Conservation (phyloP, 805 yeast species). For the Metschnikowia lochheadii region DNA sequence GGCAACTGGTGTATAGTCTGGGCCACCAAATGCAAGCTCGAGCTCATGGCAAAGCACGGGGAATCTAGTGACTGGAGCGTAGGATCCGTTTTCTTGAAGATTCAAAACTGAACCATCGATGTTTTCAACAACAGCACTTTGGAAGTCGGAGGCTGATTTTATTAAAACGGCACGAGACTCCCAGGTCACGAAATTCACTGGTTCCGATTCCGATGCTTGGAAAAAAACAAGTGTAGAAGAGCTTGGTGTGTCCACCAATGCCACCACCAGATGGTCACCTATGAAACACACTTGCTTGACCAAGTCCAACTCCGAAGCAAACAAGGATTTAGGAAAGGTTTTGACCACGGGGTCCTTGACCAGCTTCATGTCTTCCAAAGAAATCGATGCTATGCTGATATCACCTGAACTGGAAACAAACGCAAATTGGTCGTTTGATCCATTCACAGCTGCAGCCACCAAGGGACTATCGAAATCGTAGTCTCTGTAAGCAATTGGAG, state of each 20-base stretch:
- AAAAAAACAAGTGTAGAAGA: constrained; percentile 50
- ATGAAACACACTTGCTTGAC: constrained; percentile 64
- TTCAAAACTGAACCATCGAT: constrained; percentile 57
- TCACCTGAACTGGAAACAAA: constrained; percentile 45
- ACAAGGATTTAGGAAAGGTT: constrained; percentile 23
- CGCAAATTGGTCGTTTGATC: constrained; percentile 56
- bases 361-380: constrained; percentile 44
- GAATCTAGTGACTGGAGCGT: constrained; percentile 44
- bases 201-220: constrained; percentile 38
- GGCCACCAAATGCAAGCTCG: constrained; percentile 37
- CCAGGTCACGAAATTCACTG: constrained; percentile 5
- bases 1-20: constrained; percentile 29
- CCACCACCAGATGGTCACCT: constrained; percentile 48
- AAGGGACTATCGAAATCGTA: constrained; percentile 51
- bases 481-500: constrained; percentile 80
- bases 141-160: constrained; percentile 52
- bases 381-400: constrained; percentile 34
- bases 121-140: constrained; percentile 52
- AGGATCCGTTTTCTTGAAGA: constrained; percentile 27
- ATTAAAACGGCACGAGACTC: constrained; percentile 49
- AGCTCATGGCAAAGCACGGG: constrained; percentile 65
- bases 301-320: constrained; percentile 41
- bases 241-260: constrained; percentile 51
- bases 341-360: constrained; percentile 45
- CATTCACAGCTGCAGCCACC: constrained; percentile 59